Conservation (phyloP, 352 stramenopile genomes). For the Thalassiosira hispida region DNA sequence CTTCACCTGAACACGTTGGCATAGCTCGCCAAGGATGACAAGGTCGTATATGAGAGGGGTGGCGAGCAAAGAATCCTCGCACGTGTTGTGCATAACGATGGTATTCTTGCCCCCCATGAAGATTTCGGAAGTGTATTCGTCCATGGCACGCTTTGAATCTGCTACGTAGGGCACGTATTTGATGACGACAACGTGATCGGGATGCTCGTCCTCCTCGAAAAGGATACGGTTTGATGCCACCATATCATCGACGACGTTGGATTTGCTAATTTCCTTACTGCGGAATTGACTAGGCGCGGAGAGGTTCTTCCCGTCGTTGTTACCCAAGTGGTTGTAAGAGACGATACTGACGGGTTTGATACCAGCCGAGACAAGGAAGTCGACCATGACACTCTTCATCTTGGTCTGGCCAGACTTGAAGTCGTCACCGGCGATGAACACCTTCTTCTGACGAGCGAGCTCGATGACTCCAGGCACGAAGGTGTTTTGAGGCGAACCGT, state of each 20-base stretch:
- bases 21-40: slow-evolving; percentile 97
- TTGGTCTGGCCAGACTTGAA: slow-evolving; percentile 99
- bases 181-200: slow-evolving; percentile 99
- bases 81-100: slow-evolving; percentile 99
- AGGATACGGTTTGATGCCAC: slow-evolving; percentile 96
- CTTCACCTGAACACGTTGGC: slow-evolving; percentile 94
- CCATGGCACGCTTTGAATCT: slow-evolving; percentile 99
- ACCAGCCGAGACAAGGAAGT: slow-evolving; percentile 98
- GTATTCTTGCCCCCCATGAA: slow-evolving; percentile 99
- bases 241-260: slow-evolving; percentile 99
- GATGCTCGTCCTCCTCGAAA: slow-evolving; percentile 98
- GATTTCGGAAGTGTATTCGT: slow-evolving; percentile 99
- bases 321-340: slow-evolving; percentile 99
- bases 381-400: slow-evolving; percentile 99
- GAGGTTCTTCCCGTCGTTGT: slow-evolving; percentile 99
- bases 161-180: slow-evolving; percentile 99
- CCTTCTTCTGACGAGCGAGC: slow-evolving; percentile 86
- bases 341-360: slow-evolving; percentile 99
- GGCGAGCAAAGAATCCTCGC: slow-evolving; percentile 98
- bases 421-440: slow-evolving; percentile 98
- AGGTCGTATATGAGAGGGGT: slow-evolving; percentile 98
- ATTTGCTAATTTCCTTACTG: slow-evolving; percentile 99
- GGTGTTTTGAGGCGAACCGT: slow-evolving; percentile 99
- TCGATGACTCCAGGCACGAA: slow-evolving; percentile 98
- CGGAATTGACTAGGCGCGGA: slow-evolving; percentile 98